Evolutionary conservation across 257 asterid genomes (phyloP).

Genomic region (Petrea volubilis): DNA sequence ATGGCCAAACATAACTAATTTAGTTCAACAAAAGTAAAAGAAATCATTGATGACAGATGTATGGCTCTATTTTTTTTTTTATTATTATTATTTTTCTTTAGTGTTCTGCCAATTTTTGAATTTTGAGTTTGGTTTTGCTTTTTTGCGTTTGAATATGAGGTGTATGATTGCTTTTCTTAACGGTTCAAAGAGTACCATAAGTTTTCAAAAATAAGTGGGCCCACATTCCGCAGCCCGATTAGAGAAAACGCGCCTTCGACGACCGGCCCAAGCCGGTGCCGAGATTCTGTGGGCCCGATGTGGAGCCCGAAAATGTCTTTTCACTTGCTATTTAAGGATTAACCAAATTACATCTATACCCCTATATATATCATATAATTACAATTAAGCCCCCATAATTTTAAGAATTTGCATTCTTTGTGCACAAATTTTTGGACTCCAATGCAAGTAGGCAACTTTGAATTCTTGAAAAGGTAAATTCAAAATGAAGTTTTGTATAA

Average conservation of each 20-base stretch:
- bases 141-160: conserved; percentile 45
- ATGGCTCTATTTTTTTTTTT: background rate
- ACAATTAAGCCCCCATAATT: no score
- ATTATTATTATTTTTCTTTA: no score
- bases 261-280: conserved; percentile 3
- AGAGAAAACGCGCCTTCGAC: conserved; percentile 32
- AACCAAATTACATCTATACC: no score
- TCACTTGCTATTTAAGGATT: no score
- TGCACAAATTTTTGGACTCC: background rate
- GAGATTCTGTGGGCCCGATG: conserved; percentile 39
- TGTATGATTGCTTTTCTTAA: conserved; percentile 49
- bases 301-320: background rate
- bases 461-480: no score
- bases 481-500: no score
- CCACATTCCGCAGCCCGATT: background rate
- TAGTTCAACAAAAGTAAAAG: conserved; percentile 3
- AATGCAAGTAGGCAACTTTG: background rate
- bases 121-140: background rate
- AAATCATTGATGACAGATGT: conserved; percentile 3
- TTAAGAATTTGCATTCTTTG: background rate
- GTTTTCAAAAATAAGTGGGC: conserved; percentile 23
- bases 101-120: background rate
- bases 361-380: no score
- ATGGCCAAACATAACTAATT: background rate
- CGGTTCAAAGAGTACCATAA: conserved; percentile 42